Evolutionary conservation across 2,329 filamentous ascomycete species (phyloP).

Genomic region (Mycosphaerella sp.): DNA sequence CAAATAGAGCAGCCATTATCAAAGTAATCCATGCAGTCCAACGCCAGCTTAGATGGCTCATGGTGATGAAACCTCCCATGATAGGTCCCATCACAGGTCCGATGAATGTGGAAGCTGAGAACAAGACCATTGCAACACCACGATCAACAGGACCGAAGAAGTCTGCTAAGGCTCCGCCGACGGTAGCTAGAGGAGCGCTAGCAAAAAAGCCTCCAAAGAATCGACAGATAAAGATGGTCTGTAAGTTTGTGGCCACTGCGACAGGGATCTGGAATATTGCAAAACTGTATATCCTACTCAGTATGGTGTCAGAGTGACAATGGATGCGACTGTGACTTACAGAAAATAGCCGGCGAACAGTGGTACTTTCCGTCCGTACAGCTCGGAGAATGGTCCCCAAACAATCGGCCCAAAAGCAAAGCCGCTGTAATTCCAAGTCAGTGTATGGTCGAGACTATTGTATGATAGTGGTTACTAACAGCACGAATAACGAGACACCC

Average conservation of each 20-base stretch:
- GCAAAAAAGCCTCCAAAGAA: slow-evolving; percentile 53
- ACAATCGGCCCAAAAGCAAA: slow-evolving; percentile 22
- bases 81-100: slow-evolving; percentile 26
- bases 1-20: slow-evolving; percentile 43
- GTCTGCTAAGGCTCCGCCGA: slow-evolving; percentile 34
- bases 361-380: slow-evolving; percentile 47
- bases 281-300: slow-evolving; percentile 30
- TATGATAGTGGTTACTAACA: slow-evolving; percentile 8
- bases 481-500: slow-evolving; percentile 23
- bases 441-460: too few relatives aligned
- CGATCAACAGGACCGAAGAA: slow-evolving; percentile 25
- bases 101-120: slow-evolving; percentile 25
- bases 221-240: slow-evolving; percentile 50
- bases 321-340: too few relatives aligned
- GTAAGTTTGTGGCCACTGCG: slow-evolving; percentile 48
- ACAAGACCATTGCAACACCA: slow-evolving; percentile 26
- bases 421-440: neutral
- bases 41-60: slow-evolving; percentile 27
- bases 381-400: slow-evolving; percentile 42
- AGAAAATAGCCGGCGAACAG: slow-evolving; percentile 28
- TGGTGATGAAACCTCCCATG: slow-evolving; percentile 27
- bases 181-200: slow-evolving; percentile 44
- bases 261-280: slow-evolving; percentile 52
- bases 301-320: too few relatives aligned
- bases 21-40: slow-evolving; percentile 28